phyloP scores from a whole-genome alignment of 148 eudicot genomes.

The Diospyros kaki region DNA sequence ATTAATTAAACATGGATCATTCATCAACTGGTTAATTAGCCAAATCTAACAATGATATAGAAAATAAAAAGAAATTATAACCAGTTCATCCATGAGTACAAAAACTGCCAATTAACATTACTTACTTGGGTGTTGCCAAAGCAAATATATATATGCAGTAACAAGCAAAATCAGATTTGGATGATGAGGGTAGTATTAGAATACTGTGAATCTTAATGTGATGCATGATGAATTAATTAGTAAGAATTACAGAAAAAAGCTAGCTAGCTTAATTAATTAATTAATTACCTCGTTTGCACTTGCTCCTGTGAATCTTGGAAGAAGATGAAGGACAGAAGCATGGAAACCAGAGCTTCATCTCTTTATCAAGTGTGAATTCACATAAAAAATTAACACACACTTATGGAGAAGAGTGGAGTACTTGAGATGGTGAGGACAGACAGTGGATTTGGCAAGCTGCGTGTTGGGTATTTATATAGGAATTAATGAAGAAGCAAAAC shows the following conservation, averaged over 20 bases:
- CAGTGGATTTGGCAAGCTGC: neutral
- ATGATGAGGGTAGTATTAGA: no score
- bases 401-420: neutral
- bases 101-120: neutral
- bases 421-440: neutral
- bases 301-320: neutral
- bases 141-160: neutral
- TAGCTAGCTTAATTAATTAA: neutral
- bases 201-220: no score
- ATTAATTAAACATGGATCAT: neutral
- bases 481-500: neutral
- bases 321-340: neutral
- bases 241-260: neutral
- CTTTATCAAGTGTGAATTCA: neutral
- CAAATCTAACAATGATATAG: neutral
- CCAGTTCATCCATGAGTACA: no score
- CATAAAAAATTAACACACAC: neutral
- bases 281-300: neutral
- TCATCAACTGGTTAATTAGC: neutral
- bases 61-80: no score
- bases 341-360: constrained; percentile 6
- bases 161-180: neutral
- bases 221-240: neutral
- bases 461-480: neutral
- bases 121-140: neutral